phyloP scores from a whole-genome alignment of 2,329 filamentous ascomycete genomes.

The Metarhizium brunneum region DNA sequence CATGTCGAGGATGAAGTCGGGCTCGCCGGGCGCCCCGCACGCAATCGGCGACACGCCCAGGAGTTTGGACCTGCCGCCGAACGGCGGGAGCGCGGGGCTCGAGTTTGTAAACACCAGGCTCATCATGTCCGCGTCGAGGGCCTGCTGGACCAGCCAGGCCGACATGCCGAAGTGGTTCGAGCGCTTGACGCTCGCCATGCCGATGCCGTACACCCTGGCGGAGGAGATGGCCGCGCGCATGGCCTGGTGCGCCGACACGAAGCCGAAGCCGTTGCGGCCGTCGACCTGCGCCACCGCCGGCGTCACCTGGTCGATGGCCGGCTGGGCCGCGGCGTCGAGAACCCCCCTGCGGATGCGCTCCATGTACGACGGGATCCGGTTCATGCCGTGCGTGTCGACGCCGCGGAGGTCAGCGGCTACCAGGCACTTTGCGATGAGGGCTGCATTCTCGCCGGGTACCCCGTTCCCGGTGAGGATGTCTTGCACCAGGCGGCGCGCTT shows the following conservation, averaged over 20 bases:
- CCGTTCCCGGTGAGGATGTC: slow-evolving; percentile 51
- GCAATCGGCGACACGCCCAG: slow-evolving; percentile 68
- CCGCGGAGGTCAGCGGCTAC: slow-evolving; percentile 68
- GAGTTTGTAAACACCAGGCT: slow-evolving; percentile 63
- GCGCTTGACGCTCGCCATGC: slow-evolving; percentile 66
- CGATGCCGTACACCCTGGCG: slow-evolving; percentile 58
- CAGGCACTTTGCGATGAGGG: slow-evolving; percentile 56
- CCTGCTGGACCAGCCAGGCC: slow-evolving; percentile 72
- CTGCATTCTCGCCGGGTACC: slow-evolving; percentile 48
- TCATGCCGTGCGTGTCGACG: slow-evolving; percentile 69
- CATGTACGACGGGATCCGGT: slow-evolving; percentile 71
- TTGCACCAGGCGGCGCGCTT: slow-evolving; percentile 38
- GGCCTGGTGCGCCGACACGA: slow-evolving; percentile 56
- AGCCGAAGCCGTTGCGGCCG: slow-evolving; percentile 66
- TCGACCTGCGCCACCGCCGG: slow-evolving; percentile 62
- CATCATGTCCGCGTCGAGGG: slow-evolving; percentile 63
- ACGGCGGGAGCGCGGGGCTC: slow-evolving; percentile 62
- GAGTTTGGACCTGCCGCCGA: slow-evolving; percentile 58
- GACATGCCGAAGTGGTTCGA: slow-evolving; percentile 81
- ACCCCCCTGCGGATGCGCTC: slow-evolving; percentile 61
- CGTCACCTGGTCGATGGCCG: slow-evolving; percentile 51
- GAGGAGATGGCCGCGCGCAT: slow-evolving; percentile 61
- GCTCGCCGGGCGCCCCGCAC: slow-evolving; percentile 59
- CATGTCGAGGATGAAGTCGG: slow-evolving; percentile 64
- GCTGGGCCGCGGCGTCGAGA: slow-evolving; percentile 50